Evolutionary conservation across 345 rosid species (phyloP), one percentile per base, ranked within the genome.

Genomic region (Firmiana major): DNA sequence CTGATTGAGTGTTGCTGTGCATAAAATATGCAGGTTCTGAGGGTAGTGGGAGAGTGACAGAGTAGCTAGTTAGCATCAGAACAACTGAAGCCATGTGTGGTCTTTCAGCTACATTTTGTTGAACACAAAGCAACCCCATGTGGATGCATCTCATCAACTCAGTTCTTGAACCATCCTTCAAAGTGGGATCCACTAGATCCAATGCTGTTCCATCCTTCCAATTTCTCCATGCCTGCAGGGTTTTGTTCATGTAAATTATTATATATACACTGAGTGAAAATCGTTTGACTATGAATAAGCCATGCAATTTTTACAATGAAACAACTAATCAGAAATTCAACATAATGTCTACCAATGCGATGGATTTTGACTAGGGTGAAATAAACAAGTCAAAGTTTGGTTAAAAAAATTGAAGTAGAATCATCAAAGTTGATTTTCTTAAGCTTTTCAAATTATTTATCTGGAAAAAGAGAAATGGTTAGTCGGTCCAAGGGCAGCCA

Each of bases 121-220:
- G 92, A 45, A 77, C 84, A 21, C 90, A 87, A 0, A 87, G 75
- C 38, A 89, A 67, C 0, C 81, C 87, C 12, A 86, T 74, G 58
- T 86, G 86, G 46, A 89, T 63, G 74, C 86, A 87, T 73, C 87
- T 74, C 54, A 36, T 64, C 72, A 83, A 69, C 79, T 89, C 83
- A 9, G n/a, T 43, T 13, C 22, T 31, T 3, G 71, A 72, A 38
- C 84, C 45, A 21, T 9, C 45, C 8, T 31, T 74, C 59, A 89
- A 3, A 0, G 0, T 38, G 0, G 83, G 83, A 65, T 87, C 84
- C 5, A 87, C 45, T 0, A 84, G 5, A 12, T 79, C 66, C 5
- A 71, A 2, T 11, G 38, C 26, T 34, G 79, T 69, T 28, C 83
- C 84, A 51, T 82, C 85, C 38, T 78, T 83, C 90, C 88, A 76